Percentiles rank a stretch among this genome's conserved stretches.
Evolutionary conservation across 2,329 filamentous ascomycete genomes (phyloP).

Genomic region (Diatrype stigma): DNA sequence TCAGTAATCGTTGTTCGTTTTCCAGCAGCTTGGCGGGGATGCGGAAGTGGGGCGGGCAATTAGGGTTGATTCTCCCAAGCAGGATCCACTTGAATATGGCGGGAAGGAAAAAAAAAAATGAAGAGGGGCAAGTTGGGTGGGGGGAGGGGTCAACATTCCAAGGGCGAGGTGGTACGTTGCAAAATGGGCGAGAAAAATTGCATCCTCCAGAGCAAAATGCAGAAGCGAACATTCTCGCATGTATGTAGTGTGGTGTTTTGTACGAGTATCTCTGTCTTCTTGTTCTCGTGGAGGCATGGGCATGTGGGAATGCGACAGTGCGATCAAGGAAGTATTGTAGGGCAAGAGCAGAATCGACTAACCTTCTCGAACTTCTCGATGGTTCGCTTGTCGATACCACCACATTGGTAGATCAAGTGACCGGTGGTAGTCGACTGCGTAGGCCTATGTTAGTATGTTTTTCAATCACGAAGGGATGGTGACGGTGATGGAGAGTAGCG

Average conservation of each 20-base stretch:
- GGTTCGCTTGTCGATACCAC: constrained; percentile 99
- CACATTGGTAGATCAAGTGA: constrained; percentile 99
- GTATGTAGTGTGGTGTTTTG: no score
- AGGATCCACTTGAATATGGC: neutral
- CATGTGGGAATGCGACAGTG: no score
- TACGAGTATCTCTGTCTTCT: no score
- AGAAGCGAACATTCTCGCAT: no score
- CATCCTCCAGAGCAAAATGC: no score
- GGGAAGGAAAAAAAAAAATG: neutral
- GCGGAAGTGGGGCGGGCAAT: no score
- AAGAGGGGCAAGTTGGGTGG: neutral
- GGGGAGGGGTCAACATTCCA: neutral
- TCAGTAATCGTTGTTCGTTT: constrained; percentile 18
- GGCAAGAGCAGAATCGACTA: constrained; percentile 34
- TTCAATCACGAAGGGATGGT: constrained; percentile 10
- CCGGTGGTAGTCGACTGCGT: constrained; percentile 48
- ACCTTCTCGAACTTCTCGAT: constrained; percentile 99
- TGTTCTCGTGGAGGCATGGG: no score
- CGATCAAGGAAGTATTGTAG: no score
- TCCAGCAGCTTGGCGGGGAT: neutral
- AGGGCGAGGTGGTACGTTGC: neutral
- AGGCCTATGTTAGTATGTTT: constrained; percentile 18
- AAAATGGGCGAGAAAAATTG: no score
- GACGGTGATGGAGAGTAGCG: constrained; percentile 17
- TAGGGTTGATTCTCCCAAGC: no score